These are phyloP conservation scores for Panellus pusillus DNA, from an alignment of 768 basidiomycete genomes.

Conservation along the genomic window DNA sequence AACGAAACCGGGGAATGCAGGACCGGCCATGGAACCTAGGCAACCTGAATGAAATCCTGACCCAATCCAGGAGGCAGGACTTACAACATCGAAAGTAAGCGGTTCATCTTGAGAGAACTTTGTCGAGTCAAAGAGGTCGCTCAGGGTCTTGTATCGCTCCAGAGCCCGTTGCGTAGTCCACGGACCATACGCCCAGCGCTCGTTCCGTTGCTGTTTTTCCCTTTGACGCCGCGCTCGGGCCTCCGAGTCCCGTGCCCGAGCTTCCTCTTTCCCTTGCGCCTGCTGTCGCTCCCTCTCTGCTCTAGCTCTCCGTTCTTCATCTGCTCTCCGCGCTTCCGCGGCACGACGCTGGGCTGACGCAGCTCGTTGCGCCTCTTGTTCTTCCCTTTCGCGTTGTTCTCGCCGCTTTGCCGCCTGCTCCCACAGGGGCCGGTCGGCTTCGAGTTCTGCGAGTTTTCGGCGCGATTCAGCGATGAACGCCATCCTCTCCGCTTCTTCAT, in stretches of 20 bases:
- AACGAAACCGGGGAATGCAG: slow-evolving; percentile 52
- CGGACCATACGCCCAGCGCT: slow-evolving; percentile 56
- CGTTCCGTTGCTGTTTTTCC: slow-evolving; percentile 45
- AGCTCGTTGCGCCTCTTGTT: slow-evolving; percentile 40
- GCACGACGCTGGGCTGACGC: slow-evolving; percentile 35
- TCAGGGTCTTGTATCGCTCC: slow-evolving; percentile 62
- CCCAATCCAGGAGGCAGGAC: no score
- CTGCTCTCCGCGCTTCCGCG: slow-evolving; percentile 30
- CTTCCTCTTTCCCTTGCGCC: slow-evolving; percentile 27
- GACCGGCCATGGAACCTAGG: slow-evolving; percentile 70
- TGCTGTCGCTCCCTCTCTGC: slow-evolving; percentile 25
- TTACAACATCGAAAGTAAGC: slow-evolving; percentile 51
- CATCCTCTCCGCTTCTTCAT: slow-evolving; percentile 39
- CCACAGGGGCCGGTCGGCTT: slow-evolving; percentile 62
- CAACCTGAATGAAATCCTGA: no score
- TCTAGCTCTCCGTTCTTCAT: slow-evolving; percentile 27
- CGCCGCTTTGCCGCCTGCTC: slow-evolving; percentile 53
- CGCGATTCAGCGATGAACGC: slow-evolving; percentile 62
- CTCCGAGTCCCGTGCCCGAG: slow-evolving; percentile 31
- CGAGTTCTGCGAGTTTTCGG: slow-evolving; percentile 67
- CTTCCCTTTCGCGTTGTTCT: slow-evolving; percentile 39
- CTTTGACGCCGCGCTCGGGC: slow-evolving; percentile 39
- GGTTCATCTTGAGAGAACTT: slow-evolving; percentile 55
- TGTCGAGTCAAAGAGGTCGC: slow-evolving; percentile 62
- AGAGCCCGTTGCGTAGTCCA: slow-evolving; percentile 71